Conservation (phyloP, 805 yeast species). For the Metschnikowia continentalis region DNA sequence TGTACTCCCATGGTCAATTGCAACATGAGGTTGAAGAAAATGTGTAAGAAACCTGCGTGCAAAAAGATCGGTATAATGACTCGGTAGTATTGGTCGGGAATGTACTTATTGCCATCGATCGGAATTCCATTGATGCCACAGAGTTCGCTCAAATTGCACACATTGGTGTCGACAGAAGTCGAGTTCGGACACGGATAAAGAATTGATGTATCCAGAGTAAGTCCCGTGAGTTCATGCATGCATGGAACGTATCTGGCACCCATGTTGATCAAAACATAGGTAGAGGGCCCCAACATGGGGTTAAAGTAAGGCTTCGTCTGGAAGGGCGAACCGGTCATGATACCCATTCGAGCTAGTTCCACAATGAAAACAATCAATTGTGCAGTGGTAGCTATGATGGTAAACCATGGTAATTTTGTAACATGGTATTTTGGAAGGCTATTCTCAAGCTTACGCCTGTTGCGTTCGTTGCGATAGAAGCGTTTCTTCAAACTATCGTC, state of each 20-base stretch:
- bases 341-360: constrained; percentile 55
- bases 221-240: constrained; percentile 49
- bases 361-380: constrained; percentile 57
- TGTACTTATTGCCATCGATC: constrained; percentile 24
- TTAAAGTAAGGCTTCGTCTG: constrained; percentile 70
- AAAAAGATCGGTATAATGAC: constrained; percentile 64
- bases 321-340: constrained; percentile 58
- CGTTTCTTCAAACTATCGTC: neutral
- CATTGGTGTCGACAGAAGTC: constrained; percentile 50
- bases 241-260: constrained; percentile 73
- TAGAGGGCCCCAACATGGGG: constrained; percentile 76
- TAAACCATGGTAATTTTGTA: constrained; percentile 38
- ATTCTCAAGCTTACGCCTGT: constrained; percentile 13
- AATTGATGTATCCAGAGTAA: constrained; percentile 45
- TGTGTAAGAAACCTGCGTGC: constrained; percentile 72
- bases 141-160: constrained; percentile 52
- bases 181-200: constrained; percentile 68
- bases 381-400: constrained; percentile 39
- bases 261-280: constrained; percentile 59
- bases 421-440: constrained; percentile 17
- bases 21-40: constrained; percentile 55
- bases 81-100: constrained; percentile 68
- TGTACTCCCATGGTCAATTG: constrained; percentile 60
- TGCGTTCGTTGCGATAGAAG: constrained; percentile 12
- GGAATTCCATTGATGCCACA: constrained; percentile 58